phyloP scores from a whole-genome alignment of 768 basidiomycete species.

The Suillus ampliporus region DNA sequence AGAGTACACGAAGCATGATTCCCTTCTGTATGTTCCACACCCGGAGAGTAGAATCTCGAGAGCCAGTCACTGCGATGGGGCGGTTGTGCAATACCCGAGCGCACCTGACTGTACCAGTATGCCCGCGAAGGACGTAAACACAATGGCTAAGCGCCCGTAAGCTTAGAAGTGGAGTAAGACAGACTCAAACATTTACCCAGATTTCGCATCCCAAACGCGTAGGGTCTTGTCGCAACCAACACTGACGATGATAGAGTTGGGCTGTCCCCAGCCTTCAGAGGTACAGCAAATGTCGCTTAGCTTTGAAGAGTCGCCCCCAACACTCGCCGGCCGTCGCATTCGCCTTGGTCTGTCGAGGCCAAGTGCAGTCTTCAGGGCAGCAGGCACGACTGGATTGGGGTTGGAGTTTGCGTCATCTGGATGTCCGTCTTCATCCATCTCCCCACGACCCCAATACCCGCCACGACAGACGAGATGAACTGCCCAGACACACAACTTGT shows the following conservation, averaged over 20 bases:
- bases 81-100: slow-evolving; percentile 85
- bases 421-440: slow-evolving; percentile 9
- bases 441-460: slow-evolving; percentile 45
- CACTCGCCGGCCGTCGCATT: slow-evolving; percentile 14
- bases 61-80: slow-evolving; percentile 89
- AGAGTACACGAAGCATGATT: slow-evolving; percentile 62
- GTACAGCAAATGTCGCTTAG: slow-evolving; percentile 64
- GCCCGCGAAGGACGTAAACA: slow-evolving; percentile 81
- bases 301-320: slow-evolving; percentile 32
- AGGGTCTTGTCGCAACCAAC: slow-evolving; percentile 93
- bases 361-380: slow-evolving; percentile 52
- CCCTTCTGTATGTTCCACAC: slow-evolving; percentile 96
- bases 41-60: slow-evolving; percentile 82
- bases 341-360: slow-evolving; percentile 46
- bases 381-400: slow-evolving; percentile 21
- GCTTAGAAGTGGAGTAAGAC: not conserved
- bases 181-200: slow-evolving; percentile 62
- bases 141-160: slow-evolving; percentile 51
- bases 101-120: slow-evolving; percentile 91
- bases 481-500: slow-evolving; percentile 92
- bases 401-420: slow-evolving; percentile 15
- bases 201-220: slow-evolving; percentile 89
- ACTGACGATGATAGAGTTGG: slow-evolving; percentile 81
- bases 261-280: slow-evolving; percentile 90
- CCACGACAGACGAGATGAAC: slow-evolving; percentile 77